These are phyloP conservation scores for Patellifolia procumbens DNA, from an alignment of 179 eudicot genomes.

Conservation along the genomic window DNA sequence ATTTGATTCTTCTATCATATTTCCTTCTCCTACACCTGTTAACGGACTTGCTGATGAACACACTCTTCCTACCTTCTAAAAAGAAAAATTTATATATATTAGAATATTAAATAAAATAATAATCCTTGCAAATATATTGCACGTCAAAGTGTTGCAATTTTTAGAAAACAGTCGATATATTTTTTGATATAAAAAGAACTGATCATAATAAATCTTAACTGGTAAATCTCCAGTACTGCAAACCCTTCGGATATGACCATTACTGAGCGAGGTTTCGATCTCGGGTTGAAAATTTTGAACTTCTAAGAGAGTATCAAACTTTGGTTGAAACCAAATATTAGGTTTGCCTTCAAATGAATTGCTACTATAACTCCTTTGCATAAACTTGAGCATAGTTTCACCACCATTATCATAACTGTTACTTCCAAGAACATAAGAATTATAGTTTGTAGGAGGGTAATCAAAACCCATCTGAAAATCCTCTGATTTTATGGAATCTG, in stretches of 20 bases:
- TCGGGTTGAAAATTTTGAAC: slow-evolving; percentile 36
- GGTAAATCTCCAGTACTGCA: slow-evolving; percentile 92
- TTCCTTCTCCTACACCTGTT: slow-evolving; percentile 34
- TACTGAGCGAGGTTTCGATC: slow-evolving; percentile 34
- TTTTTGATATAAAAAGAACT: no score
- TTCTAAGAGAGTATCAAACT: slow-evolving; percentile 45
- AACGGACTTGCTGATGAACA: slow-evolving; percentile 45
- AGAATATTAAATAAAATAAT: background rate
- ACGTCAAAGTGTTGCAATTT: no score
- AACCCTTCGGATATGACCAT: slow-evolving; percentile 66
- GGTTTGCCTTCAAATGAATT: slow-evolving; percentile 53
- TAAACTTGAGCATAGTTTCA: slow-evolving; percentile 45
- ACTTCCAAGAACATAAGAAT: slow-evolving; percentile 11
- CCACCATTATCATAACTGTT: slow-evolving; percentile 31
- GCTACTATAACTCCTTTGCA: slow-evolving; percentile 81
- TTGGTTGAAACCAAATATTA: slow-evolving; percentile 40
- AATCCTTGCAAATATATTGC: no score
- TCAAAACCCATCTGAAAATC: slow-evolving; percentile 48
- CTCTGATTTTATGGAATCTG: slow-evolving; percentile 59
- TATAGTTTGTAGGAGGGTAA: slow-evolving; percentile 19
- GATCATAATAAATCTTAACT: slow-evolving; percentile 46
- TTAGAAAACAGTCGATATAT: no score
- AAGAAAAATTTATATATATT: background rate
- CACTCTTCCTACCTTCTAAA: slow-evolving; percentile 38
- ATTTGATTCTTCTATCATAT: slow-evolving; percentile 64